These are phyloP conservation scores for Russula brevipes DNA, from an alignment of 768 basidiomycete genomes.

Conservation along the genomic window DNA sequence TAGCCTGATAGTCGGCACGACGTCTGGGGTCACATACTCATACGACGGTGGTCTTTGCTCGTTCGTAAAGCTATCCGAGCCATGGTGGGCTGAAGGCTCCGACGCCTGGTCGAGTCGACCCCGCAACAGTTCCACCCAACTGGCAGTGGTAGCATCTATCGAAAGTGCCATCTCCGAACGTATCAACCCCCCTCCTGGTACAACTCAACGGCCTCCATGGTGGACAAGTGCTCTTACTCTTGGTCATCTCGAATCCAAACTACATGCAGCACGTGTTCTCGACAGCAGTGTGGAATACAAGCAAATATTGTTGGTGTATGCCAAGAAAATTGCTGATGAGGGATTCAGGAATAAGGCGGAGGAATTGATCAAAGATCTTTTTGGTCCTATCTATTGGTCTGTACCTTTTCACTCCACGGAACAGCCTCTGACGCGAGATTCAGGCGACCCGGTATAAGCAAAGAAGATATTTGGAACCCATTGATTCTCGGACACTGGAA, in stretches of 20 bases:
- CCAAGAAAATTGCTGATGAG: constrained; percentile 83
- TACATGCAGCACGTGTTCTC: constrained; percentile 67
- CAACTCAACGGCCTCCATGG: constrained; percentile 56
- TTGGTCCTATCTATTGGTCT: constrained; percentile 87
- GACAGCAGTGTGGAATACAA: constrained; percentile 87
- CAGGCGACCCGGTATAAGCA: constrained; percentile 59
- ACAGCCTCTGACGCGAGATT: constrained; percentile 6
- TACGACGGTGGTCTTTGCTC: constrained; percentile 63
- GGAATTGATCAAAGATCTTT: constrained; percentile 84
- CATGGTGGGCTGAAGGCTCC: constrained; percentile 83
- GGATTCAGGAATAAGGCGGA: constrained; percentile 85
- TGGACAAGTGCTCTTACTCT: constrained; percentile 81
- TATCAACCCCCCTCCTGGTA: constrained; percentile 21
- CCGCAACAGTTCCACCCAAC: constrained; percentile 50
- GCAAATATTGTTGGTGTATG: constrained; percentile 66
- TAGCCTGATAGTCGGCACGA: constrained; percentile 67
- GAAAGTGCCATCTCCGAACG: constrained; percentile 32
- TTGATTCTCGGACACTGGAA: constrained; percentile 67
- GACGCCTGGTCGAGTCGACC: constrained; percentile 78
- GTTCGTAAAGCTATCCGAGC: constrained; percentile 73
- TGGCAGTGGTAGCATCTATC: constrained; percentile 23
- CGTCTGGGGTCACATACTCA: constrained; percentile 72
- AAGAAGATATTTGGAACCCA: constrained; percentile 62
- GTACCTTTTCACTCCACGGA: constrained; percentile 30
- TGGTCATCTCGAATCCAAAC: constrained; percentile 79